These are phyloP conservation scores for Hypoxylon perforatum DNA, from an alignment of 495 filamentous ascomycete species.

Conservation along the genomic window DNA sequence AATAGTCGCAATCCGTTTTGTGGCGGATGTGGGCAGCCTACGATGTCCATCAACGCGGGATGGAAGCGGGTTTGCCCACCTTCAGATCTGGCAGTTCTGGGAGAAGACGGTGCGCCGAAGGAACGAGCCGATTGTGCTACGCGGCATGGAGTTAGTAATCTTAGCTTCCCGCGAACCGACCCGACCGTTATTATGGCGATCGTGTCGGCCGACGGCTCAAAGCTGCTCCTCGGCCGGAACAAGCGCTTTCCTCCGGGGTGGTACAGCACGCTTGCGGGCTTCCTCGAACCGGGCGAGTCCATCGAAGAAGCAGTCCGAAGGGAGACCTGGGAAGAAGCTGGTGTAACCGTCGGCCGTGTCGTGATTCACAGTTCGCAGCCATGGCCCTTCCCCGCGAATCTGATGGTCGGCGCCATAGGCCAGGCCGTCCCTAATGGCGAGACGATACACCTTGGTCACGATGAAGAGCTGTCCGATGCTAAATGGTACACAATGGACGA, in stretches of 20 bases:
- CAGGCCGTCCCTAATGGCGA: slow-evolving; percentile 86
- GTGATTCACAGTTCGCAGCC: slow-evolving; percentile 94
- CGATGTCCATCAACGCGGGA: slow-evolving; percentile 86
- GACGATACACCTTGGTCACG: slow-evolving; percentile 82
- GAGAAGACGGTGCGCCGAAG: slow-evolving; percentile 50
- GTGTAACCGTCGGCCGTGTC: slow-evolving; percentile 85
- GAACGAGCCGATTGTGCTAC: slow-evolving; percentile 79
- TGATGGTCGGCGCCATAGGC: slow-evolving; percentile 95
- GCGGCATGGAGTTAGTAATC: slow-evolving; percentile 78
- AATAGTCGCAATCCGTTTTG: slow-evolving; percentile 94
- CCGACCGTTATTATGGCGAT: slow-evolving; percentile 96
- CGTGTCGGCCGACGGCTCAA: slow-evolving; percentile 76
- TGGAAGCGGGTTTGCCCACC: slow-evolving; percentile 92
- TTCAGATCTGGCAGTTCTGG: slow-evolving; percentile 67
- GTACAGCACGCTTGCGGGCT: slow-evolving; percentile 93
- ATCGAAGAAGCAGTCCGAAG: slow-evolving; percentile 95
- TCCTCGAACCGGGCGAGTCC: slow-evolving; percentile 93
- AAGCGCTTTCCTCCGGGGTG: slow-evolving; percentile 84
- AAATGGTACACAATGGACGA: slow-evolving; percentile 84
- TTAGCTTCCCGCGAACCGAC: slow-evolving; percentile 93
- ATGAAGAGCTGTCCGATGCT: slow-evolving; percentile 90
- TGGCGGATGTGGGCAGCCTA: slow-evolving; percentile 80
- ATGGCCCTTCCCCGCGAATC: slow-evolving; percentile 71
- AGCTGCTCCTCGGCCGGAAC: slow-evolving; percentile 84
- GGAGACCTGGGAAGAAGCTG: slow-evolving; percentile 96